A percentile compares a stretch with the other conserved stretches of the same genome.
phyloP scores from a whole-genome alignment of 768 basidiomycete species.

The Floccularia luteovirens region DNA sequence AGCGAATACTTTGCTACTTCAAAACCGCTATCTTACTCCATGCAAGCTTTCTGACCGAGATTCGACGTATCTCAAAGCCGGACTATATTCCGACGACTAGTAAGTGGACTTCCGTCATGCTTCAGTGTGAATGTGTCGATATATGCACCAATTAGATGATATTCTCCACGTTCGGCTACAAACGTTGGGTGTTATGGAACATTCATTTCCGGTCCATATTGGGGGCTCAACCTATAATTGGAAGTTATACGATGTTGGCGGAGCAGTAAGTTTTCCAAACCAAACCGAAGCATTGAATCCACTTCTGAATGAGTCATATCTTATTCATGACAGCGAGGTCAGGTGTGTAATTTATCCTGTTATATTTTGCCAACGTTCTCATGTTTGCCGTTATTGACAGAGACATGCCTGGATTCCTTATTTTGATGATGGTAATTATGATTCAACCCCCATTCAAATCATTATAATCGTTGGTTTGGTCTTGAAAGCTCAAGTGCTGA shows the following conservation, averaged over 20 bases:
- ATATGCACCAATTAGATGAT: conserved; percentile 68
- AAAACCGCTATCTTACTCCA: conserved; percentile 5
- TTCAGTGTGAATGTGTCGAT: no score
- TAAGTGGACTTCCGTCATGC: conserved; percentile 15
- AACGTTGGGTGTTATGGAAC: conserved; percentile 74
- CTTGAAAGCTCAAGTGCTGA: conserved; percentile 1
- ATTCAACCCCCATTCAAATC: background rate
- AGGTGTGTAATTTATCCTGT: background rate
- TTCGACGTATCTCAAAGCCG: conserved; percentile 56
- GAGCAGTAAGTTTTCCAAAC: conserved; percentile 46
- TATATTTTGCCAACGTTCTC: conserved; percentile 1
- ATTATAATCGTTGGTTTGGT: conserved; percentile 3
- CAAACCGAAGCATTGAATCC: background rate
- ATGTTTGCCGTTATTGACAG: no score
- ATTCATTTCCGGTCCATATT: conserved; percentile 61
- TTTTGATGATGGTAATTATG: conserved; percentile 69
- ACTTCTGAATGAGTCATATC: conserved; percentile 1
- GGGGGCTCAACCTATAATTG: conserved; percentile 61
- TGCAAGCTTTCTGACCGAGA: conserved; percentile 58
- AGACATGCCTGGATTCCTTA: conserved; percentile 79
- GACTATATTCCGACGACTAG: conserved; percentile 71
- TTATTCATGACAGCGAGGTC: background rate
- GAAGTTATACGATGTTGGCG: conserved; percentile 81
- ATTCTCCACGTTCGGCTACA: conserved; percentile 74
- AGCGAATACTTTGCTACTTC: conserved; percentile 16